Conservation (phyloP, 2,329 filamentous ascomycete species). For the Aspergillus caelatus region DNA sequence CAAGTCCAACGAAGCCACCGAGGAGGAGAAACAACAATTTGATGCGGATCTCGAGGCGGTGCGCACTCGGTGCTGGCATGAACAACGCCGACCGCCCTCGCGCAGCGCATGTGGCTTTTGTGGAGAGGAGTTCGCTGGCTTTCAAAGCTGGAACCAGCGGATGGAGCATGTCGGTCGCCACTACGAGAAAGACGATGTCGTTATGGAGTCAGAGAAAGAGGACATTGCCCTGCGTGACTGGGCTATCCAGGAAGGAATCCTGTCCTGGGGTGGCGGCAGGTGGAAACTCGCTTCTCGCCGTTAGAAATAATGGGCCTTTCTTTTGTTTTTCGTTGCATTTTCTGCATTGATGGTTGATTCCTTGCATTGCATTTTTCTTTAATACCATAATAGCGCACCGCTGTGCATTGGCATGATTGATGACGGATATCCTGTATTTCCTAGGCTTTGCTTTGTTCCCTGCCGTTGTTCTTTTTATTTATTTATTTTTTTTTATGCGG, state of each 20-base stretch:
- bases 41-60: slow-evolving; percentile 60
- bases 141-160: neutral
- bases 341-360: neutral
- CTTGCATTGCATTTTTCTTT: neutral
- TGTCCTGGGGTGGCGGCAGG: neutral
- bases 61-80: slow-evolving; percentile 61
- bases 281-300: neutral
- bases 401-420: neutral
- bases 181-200: neutral
- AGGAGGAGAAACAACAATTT: slow-evolving; percentile 38
- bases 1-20: slow-evolving; percentile 47
- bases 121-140: slow-evolving; percentile 15
- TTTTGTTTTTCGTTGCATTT: neutral
- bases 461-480: no score
- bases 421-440: neutral
- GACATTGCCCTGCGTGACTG: slow-evolving; percentile 2
- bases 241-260: neutral
- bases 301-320: neutral
- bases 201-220: neutral
- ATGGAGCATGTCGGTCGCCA: slow-evolving; percentile 8
- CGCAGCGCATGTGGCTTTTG: slow-evolving; percentile 67
- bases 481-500: neutral
- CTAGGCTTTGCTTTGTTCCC: neutral
- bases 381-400: neutral
- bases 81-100: slow-evolving; percentile 64